Conservation (phyloP, 495 filamentous ascomycete species). For the Polyplosphaeria fusca region DNA sequence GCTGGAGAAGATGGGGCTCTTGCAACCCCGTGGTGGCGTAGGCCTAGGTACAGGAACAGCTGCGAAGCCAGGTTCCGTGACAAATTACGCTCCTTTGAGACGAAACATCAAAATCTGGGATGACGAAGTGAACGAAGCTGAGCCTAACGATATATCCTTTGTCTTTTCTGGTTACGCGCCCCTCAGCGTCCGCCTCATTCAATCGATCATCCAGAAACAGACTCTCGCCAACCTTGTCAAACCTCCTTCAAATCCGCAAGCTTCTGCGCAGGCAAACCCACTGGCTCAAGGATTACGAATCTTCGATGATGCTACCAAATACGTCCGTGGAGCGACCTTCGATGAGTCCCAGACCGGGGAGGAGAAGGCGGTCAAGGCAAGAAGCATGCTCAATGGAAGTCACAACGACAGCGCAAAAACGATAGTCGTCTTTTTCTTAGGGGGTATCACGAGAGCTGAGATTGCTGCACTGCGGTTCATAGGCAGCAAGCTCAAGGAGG, state of each 20-base stretch:
- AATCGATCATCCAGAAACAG: slow-evolving; percentile 88
- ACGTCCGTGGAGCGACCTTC: slow-evolving; percentile 79
- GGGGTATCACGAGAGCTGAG: slow-evolving; percentile 92
- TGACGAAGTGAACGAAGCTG: slow-evolving; percentile 94
- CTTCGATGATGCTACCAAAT: slow-evolving; percentile 85
- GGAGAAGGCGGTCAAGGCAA: slow-evolving; percentile 87
- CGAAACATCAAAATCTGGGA: slow-evolving; percentile 84
- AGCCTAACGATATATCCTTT: slow-evolving; percentile 95
- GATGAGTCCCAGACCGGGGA: slow-evolving; percentile 91
- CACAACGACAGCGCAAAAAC: slow-evolving; percentile 63
- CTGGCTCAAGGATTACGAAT: slow-evolving; percentile 81
- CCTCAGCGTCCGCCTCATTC: slow-evolving; percentile 88
- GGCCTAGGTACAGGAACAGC: slow-evolving; percentile 42
- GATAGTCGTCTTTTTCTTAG: slow-evolving; percentile 90
- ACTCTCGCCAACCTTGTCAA: slow-evolving; percentile 65
- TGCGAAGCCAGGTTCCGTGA: slow-evolving; percentile 56
- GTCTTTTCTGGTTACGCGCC: slow-evolving; percentile 97
- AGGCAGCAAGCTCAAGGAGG: slow-evolving; percentile 67
- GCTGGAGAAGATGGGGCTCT: slow-evolving; percentile 79
- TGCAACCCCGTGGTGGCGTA: slow-evolving; percentile 62
- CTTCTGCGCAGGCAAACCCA: slow-evolving; percentile 50
- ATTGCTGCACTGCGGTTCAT: slow-evolving; percentile 92
- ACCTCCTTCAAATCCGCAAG: slow-evolving; percentile 39
- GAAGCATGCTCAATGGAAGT: slow-evolving; percentile 69
- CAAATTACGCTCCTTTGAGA: slow-evolving; percentile 85